These are phyloP conservation scores for Microbotryum scabiosae DNA, from an alignment of 1,284 basidiomycete genomes.

Conservation along the genomic window DNA sequence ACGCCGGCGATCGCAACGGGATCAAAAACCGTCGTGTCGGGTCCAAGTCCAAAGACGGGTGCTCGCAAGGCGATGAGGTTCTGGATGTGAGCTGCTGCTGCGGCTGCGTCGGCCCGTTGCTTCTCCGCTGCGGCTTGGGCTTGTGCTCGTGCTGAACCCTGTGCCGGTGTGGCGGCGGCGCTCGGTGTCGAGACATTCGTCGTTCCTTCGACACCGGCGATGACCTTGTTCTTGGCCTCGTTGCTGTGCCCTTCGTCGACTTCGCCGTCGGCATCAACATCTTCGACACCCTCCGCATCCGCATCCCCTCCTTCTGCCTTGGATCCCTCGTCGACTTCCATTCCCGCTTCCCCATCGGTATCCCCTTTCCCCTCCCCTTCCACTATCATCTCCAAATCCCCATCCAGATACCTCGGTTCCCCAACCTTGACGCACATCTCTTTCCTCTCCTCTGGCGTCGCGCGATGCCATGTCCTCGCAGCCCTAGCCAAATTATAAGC, in stretches of 20 bases:
- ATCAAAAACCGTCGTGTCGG: constrained; percentile 21
- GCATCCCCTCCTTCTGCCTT: constrained; percentile 2
- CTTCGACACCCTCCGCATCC: constrained; percentile 29
- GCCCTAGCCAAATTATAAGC: constrained; percentile 79
- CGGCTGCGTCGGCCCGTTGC: constrained; percentile 7
- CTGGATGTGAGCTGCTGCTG: constrained; percentile 16
- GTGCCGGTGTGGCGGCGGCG: neutral
- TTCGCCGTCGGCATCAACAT: constrained; percentile 32
- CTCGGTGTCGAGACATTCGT: neutral
- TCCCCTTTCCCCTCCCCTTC: constrained; percentile 24
- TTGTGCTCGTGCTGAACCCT: neutral
- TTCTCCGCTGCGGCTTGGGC: constrained; percentile 1
- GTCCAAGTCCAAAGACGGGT: constrained; percentile 30
- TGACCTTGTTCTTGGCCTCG: neutral
- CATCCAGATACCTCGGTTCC: constrained; percentile 20
- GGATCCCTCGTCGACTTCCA: constrained; percentile 4
- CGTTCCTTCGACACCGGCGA: constrained; percentile 1
- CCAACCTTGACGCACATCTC: constrained; percentile 49
- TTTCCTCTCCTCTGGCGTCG: constrained; percentile 57
- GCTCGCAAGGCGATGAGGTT: constrained; percentile 26
- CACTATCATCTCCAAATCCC: constrained; percentile 25
- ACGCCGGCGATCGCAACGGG: constrained; percentile 7
- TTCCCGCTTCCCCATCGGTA: neutral
- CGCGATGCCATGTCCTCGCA: constrained; percentile 78
- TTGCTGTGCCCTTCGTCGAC: constrained; percentile 30